These are phyloP conservation scores for Fagopyrum esculentum DNA, from an alignment of 148 eudicot species.

Conservation along the genomic window DNA sequence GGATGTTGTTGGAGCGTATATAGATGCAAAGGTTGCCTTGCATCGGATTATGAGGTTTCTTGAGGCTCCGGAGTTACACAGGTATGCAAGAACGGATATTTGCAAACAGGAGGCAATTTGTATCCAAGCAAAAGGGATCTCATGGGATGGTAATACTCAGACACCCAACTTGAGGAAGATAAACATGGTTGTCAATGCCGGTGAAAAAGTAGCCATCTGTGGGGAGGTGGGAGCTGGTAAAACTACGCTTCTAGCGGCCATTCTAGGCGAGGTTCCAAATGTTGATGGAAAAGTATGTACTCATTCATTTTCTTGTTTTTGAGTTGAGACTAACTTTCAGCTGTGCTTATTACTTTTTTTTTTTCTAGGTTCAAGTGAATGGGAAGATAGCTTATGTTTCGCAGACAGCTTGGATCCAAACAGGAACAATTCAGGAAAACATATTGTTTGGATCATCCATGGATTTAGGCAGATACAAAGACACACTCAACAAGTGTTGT, in stretches of 20 bases:
- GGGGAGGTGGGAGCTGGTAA: slow-evolving; percentile 23
- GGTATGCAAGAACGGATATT: slow-evolving; percentile 5
- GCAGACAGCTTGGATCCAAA: slow-evolving; percentile 25
- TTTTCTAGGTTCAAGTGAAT: slow-evolving; percentile 15
- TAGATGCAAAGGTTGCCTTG: slow-evolving; percentile 28
- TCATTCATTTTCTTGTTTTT: background rate
- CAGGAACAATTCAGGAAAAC: slow-evolving; percentile 21
- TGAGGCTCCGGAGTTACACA: slow-evolving; percentile 29
- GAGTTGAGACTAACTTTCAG: too few relatives aligned
- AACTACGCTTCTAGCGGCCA: slow-evolving; percentile 17
- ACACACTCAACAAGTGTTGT: slow-evolving; percentile 16
- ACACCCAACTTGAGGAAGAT: slow-evolving; percentile 5
- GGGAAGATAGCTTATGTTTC: slow-evolving; percentile 23
- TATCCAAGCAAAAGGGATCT: slow-evolving; percentile 13
- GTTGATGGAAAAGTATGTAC: slow-evolving; percentile 11
- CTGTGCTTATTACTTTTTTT: background rate
- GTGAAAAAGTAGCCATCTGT: slow-evolving; percentile 19
- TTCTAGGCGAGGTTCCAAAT: slow-evolving; percentile 16
- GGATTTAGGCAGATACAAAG: slow-evolving; percentile 20
- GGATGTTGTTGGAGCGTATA: slow-evolving; percentile 26
- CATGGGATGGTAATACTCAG: slow-evolving; percentile 7
- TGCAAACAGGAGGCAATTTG: background rate
- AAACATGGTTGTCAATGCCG: slow-evolving; percentile 6
- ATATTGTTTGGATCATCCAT: slow-evolving; percentile 22
- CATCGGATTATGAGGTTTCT: slow-evolving; percentile 26